Percentiles rank a stretch among this genome's conserved stretches.
Evolutionary conservation across 192 early-diverging fungal species (phyloP).

Genomic region (Phycomyces nitens): DNA sequence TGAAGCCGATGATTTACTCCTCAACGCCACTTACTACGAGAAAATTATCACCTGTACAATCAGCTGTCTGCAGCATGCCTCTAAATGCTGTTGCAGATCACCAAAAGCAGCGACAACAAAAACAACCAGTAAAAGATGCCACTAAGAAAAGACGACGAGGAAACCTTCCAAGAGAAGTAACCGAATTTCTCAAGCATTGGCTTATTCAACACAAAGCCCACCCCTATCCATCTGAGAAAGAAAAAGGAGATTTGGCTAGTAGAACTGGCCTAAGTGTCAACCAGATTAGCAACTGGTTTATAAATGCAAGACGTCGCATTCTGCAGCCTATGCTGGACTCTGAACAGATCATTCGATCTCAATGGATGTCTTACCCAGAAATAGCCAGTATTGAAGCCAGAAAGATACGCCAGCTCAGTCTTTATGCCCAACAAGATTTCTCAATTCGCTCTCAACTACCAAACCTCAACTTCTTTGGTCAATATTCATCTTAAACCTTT

Average conservation of each 20-base stretch:
- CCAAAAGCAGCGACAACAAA: conserved; percentile 14
- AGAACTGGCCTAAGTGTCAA: conserved; percentile 53
- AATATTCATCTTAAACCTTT: neutral
- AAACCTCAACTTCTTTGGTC: neutral
- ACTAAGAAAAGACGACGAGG: conserved; percentile 36
- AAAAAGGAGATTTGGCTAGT: conserved; percentile 44
- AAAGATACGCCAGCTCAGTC: neutral
- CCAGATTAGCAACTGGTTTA: conserved; percentile 65
- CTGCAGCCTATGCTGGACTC: conserved; percentile 48
- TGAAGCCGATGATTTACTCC: conserved; percentile 8
- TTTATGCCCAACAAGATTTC: neutral
- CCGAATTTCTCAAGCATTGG: conserved; percentile 48
- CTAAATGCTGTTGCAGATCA: neutral
- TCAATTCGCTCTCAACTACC: neutral
- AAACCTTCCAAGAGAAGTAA: conserved; percentile 45
- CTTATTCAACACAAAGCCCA: conserved; percentile 50
- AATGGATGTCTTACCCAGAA: conserved; percentile 19
- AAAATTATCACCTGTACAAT: conserved; percentile 5
- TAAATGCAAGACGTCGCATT: conserved; percentile 56
- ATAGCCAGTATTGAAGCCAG: neutral
- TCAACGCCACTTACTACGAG: conserved; percentile 3
- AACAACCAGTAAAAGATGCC: conserved; percentile 10
- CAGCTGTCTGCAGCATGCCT: conserved; percentile 1
- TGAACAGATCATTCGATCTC: conserved; percentile 13
- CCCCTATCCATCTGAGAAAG: conserved; percentile 55